Base-by-base conservation (phyloP, 1,284 basidiomycete species). In the Tylopilus orsonianus region DNA sequence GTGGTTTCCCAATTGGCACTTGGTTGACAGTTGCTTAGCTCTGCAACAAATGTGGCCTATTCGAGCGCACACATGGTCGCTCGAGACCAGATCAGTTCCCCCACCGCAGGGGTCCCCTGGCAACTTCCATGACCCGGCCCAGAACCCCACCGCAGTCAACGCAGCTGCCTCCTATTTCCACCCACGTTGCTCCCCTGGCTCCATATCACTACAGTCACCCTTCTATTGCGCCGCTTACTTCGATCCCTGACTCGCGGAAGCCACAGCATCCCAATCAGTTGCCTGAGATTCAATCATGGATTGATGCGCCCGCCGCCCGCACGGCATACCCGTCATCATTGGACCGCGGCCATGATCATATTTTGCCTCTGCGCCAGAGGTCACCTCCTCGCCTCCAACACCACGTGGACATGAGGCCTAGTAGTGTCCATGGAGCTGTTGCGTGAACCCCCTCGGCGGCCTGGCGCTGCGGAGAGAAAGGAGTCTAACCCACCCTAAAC, bases 21-120 rank as follows among this genome's bases (percentile, higher is more conserved):
- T 19, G 20, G 14, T 48, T 66, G 14, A 55, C n/a, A 13, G 33
- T 41, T 48, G 33, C 19, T 4, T 53, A 90, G 86, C 75, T 90
- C n/a, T 90, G 87, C 72, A 90, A 90, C 75, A 90, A 90, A 62
- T 90, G 87, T 60, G 87, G 87, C 19, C 70, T 90, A 8, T 90
- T 90, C 59, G 87, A 90, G 65, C 80, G 87, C 46, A 90, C 88
- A 0, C 87, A 90, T 65, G 85, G 84, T 16, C 79, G 87, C 16
- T 83, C 87, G 12, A 74, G 88, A 36, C 87, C 87, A 0, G 86
- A 88, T 51, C 87, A 89, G 59, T 89, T 90, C 66, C 86, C 85
- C 12, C 85, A 87, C 71, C 86, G 86, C 59, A 77, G 86, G 30
- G 86, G 85, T 1, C 83, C 85, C 1, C 70, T 87, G 34, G 76